phyloP scores from a whole-genome alignment of 768 basidiomycete species.

The Russula ochroleuca region DNA sequence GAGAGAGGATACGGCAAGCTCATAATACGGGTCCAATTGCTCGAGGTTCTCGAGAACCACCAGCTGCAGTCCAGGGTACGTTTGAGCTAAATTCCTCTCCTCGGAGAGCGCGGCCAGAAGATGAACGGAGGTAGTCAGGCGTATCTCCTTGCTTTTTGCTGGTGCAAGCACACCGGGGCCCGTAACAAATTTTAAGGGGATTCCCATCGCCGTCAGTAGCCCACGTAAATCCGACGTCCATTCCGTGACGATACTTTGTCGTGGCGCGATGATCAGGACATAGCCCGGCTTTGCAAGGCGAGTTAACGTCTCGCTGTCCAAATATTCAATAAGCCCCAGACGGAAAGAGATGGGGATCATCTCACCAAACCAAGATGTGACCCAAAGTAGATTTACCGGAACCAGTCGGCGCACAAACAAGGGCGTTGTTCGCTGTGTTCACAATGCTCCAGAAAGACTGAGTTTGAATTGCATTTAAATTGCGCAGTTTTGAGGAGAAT shows the following conservation, averaged over 20 bases:
- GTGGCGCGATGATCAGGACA: slow-evolving; percentile 62
- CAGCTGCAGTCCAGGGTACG: slow-evolving; percentile 49
- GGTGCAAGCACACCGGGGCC: slow-evolving; percentile 35
- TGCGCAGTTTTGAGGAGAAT: slow-evolving; percentile 45
- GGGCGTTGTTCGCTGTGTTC: slow-evolving; percentile 59
- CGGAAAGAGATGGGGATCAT: slow-evolving; percentile 10
- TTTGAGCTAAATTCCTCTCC: slow-evolving; percentile 27
- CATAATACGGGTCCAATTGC: slow-evolving; percentile 74
- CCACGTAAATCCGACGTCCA: slow-evolving; percentile 49
- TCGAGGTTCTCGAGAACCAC: slow-evolving; percentile 85
- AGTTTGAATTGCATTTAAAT: slow-evolving; percentile 83
- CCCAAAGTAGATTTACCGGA: slow-evolving; percentile 78
- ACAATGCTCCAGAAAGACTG: slow-evolving; percentile 82
- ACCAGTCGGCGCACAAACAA: slow-evolving; percentile 75
- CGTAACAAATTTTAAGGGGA: slow-evolving; percentile 40
- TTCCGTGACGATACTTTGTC: slow-evolving; percentile 52
- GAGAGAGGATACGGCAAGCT: slow-evolving; percentile 73
- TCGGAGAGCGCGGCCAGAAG: slow-evolving; percentile 45
- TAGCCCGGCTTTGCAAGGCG: slow-evolving; percentile 44
- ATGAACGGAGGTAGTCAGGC: slow-evolving; percentile 51
- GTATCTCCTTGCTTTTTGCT: slow-evolving; percentile 45
- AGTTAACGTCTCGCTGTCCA: slow-evolving; percentile 51
- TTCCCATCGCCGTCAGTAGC: slow-evolving; percentile 37
- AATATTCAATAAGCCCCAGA: slow-evolving; percentile 23
- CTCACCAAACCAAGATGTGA: slow-evolving; percentile 70